Evolutionary conservation across 2,329 filamentous ascomycete genomes (phyloP), one percentile per base, ranked within the genome.

Genomic region (Trematosphaeria pertusa): DNA sequence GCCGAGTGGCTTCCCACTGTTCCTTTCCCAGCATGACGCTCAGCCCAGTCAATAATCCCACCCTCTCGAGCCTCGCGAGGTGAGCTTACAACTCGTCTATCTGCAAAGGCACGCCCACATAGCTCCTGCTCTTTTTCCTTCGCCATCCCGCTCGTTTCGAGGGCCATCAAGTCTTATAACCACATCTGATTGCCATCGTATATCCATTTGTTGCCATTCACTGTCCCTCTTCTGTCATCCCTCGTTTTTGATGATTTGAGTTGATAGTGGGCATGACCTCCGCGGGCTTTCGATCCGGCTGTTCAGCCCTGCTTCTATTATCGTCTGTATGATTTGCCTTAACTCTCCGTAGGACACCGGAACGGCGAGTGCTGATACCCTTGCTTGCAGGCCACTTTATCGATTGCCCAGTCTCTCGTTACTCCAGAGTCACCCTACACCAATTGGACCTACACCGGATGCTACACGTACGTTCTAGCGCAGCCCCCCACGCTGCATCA

Each of bases 401-500:
- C 41, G 31, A 34, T 49, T 17, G 37, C 37, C 17, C 45, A 39
- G 28, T 35, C 34, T 15, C 44, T 55, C 19, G 38, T 37, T 6
- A n/a, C 46, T 10, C 42, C 49, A 12, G 38, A 37, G n/a, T 37
- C 46, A 5, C 47, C 51, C 8, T 15, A 39, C 4, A 18, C 38
- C 9, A 43, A 48, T 24, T 70, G 66, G 67, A 40, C 31, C 4
- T 68, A 58, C 37, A 24, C 46, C 21, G 67, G 67, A 34, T 70
- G 66, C 44, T 69, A 62, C 46, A 59, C 54, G 46, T 66, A 65
- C 26, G 58, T 52, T 14, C 31, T n/a, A n/a, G 12, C 14, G 17
- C 19, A 12, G 22, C 14, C 24, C 24, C 24, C 7, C 24, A 28
- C 24, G 12, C 24, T 28, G 7, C 22, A 30, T 14, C 12, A 9